phyloP scores from a whole-genome alignment of 495 filamentous ascomycete genomes.

The Neurospora sublineolata region DNA sequence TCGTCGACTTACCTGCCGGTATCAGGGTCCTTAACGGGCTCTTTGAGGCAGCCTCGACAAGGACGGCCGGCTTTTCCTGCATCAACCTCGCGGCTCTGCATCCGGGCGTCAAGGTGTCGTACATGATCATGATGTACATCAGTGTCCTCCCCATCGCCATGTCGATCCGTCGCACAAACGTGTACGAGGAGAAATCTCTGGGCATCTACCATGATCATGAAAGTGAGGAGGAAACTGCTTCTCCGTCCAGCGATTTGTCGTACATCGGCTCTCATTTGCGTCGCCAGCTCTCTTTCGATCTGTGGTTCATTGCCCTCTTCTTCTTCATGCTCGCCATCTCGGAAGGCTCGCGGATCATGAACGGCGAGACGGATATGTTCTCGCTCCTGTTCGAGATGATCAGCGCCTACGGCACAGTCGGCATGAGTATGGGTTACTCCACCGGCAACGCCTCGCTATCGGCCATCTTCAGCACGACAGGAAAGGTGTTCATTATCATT shows the following conservation, averaged over 20 bases:
- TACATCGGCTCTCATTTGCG: conserved; percentile 85
- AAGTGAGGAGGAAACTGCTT: conserved; percentile 25
- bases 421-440: conserved; percentile 74
- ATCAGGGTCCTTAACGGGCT: conserved; percentile 69
- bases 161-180: conserved; percentile 83
- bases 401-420: conserved; percentile 90
- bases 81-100: conserved; percentile 68
- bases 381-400: conserved; percentile 80
- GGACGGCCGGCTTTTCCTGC: conserved; percentile 79
- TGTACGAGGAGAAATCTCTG: conserved; percentile 90
- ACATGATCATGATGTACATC: conserved; percentile 99
- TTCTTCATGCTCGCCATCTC: conserved; percentile 79
- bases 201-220: conserved; percentile 53
- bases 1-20: conserved; percentile 51
- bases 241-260: conserved; percentile 40
- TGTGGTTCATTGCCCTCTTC: conserved; percentile 89
- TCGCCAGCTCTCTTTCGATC: conserved; percentile 80
- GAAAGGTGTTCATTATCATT: conserved; percentile 85
- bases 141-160: conserved; percentile 94
- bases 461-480: conserved; percentile 62
- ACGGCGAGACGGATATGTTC: conserved; percentile 51
- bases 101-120: conserved; percentile 86
- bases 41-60: conserved; percentile 77
- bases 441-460: conserved; percentile 65
- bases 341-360: conserved; percentile 51